Evolutionary conservation across 73 alveolate genomes (phyloP), one percentile per base, ranked within the genome.

Genomic region (Symbiodinium pilosum): DNA sequence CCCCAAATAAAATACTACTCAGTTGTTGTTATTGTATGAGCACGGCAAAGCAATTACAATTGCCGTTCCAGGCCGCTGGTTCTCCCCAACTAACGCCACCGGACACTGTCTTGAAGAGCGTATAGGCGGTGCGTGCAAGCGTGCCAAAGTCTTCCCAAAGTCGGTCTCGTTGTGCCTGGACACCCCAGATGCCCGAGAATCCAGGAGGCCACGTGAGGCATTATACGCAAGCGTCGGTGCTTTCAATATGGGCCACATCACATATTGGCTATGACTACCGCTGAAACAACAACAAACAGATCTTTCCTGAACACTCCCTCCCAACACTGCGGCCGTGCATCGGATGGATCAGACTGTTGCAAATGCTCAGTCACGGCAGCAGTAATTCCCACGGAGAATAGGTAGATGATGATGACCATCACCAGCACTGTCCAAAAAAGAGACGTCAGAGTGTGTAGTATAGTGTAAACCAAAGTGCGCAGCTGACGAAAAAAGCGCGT

Each of bases 61-160:
- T n/a, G n/a, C n/a, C n/a, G n/a, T n/a, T n/a, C n/a, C 44, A 73
- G 44, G 85, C 85, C 34, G 30, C 85, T 32, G 85, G 85, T 16
- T 73, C 85, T 34, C 85, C 85, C 85, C 85, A 73, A 43, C 85
- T 73, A 28, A 73, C 85, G 14, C 85, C 85, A 24, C 85, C 85
- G 11, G 44, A 73, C 44, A 73, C 85, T 73, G 85, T 24, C 32
- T 73, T 73, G 85, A 73, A 73, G 44, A 73, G 34, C 12, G 85
- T 73, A 43, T 73, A 73, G 18, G 85, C 85, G 14, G 85, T 73
- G 12, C 85, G 43, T 18, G 41, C 85, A n/a, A 73, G 42, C 85
- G 85, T 73, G 85, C 85, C 85, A 43, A 73, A 73, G 85, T 73
- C 43, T 24, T 64, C 81, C 81, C 81, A 64, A 20, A 64, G 81